Evolutionary conservation across 495 filamentous ascomycete genomes (phyloP).

Genomic region (Cladorrhinum samala): DNA sequence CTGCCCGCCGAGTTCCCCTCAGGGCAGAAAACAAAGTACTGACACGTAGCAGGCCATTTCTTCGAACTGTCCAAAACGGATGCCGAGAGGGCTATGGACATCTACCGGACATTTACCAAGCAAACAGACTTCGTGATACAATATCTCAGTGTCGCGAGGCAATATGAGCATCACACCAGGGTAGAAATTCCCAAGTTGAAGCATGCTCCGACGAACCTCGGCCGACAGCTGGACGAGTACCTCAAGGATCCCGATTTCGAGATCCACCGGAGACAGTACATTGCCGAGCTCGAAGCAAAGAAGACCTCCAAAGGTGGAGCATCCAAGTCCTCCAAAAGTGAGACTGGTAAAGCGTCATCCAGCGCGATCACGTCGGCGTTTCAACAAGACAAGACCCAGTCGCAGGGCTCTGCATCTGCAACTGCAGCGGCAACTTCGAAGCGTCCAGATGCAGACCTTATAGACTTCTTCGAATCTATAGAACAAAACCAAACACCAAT

Average conservation of each 20-base stretch:
- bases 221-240: constrained; percentile 88
- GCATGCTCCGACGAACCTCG: constrained; percentile 88
- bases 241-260: constrained; percentile 95
- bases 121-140: constrained; percentile 91
- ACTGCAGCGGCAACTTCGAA: constrained; percentile 37
- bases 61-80: constrained; percentile 97
- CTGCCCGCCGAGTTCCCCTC: not conserved
- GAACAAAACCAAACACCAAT: constrained; percentile 84
- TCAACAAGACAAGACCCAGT: constrained; percentile 9
- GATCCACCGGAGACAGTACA: constrained; percentile 82
- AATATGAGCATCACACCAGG: constrained; percentile 84
- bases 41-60: constrained; percentile 66
- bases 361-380: constrained; percentile 26
- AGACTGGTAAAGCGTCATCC: constrained; percentile 34
- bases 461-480: constrained; percentile 98
- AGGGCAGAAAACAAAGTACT: constrained; percentile 11
- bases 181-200: constrained; percentile 96
- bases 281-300: constrained; percentile 79
- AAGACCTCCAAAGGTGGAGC: constrained; percentile 41
- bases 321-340: constrained; percentile 24
- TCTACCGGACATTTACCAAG: constrained; percentile 88
- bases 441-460: constrained; percentile 72
- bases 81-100: constrained; percentile 82
- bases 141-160: constrained; percentile 78
- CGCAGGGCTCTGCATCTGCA: not conserved